Conservation (phyloP, 352 stramenopile genomes). For the Globisporangium nunn region DNA sequence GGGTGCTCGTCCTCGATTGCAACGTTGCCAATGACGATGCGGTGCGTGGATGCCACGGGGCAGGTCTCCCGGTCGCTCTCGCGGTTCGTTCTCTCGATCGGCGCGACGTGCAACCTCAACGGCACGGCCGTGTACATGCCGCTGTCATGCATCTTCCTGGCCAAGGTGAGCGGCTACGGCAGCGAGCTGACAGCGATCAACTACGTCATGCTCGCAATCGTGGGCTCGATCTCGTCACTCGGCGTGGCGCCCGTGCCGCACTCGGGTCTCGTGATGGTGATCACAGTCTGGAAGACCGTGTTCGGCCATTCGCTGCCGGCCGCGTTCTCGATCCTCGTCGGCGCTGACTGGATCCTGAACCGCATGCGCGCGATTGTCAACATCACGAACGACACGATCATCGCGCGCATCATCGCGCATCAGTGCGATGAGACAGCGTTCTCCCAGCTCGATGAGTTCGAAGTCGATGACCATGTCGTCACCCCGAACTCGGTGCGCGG, state of each 20-base stretch:
- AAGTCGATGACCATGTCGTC: conserved; percentile 9
- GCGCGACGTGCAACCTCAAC: conserved; percentile 68
- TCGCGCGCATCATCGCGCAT: conserved; percentile 69
- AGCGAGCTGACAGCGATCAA: conserved; percentile 42
- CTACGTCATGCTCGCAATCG: conserved; percentile 57
- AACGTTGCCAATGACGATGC: conserved; percentile 71
- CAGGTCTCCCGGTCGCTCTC: conserved; percentile 54
- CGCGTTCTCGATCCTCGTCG: conserved; percentile 64
- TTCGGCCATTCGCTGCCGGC: conserved; percentile 47
- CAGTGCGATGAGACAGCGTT: conserved; percentile 51
- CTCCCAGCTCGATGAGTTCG: conserved; percentile 3
- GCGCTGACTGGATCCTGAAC: conserved; percentile 66
- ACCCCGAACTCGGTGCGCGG: conserved; percentile 6
- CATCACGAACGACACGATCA: conserved; percentile 79
- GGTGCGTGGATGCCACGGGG: conserved; percentile 57
- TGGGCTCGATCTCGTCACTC: conserved; percentile 61
- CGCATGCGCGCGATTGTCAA: conserved; percentile 69
- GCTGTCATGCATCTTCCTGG: conserved; percentile 67
- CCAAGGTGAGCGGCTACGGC: conserved; percentile 48
- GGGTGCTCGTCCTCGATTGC: conserved; percentile 76
- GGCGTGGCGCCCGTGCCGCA: conserved; percentile 67
- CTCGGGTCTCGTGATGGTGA: conserved; percentile 67
- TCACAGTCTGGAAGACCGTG: conserved; percentile 72
- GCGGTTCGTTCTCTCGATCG: conserved; percentile 60
- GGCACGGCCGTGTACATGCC: conserved; percentile 71